phyloP scores from a whole-genome alignment of 257 asterid genomes.

The Craterostigma plantagineum region DNA sequence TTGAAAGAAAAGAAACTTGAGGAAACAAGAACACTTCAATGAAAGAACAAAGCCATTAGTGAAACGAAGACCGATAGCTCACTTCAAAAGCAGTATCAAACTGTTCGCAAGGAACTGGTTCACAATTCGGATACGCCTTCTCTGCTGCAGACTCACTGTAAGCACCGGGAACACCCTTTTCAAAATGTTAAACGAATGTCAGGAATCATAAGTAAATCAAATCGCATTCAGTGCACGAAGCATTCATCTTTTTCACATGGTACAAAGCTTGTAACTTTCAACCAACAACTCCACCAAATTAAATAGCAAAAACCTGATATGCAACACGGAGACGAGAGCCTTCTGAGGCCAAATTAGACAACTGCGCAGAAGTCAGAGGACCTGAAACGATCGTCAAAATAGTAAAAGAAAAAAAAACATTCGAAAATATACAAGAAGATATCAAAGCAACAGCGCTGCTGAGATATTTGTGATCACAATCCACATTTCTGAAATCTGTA shows the following conservation, averaged over 20 bases:
- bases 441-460: too few relatives aligned
- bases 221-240: constrained; percentile 6
- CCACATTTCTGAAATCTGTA: too few relatives aligned
- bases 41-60: constrained; percentile 1
- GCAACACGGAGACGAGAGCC: constrained; percentile 95
- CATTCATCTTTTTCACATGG: not conserved
- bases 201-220: constrained; percentile 3
- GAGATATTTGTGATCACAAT: too few relatives aligned
- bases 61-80: constrained; percentile 11
- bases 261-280: constrained; percentile 2
- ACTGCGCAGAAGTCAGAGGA: constrained; percentile 72
- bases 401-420: not conserved
- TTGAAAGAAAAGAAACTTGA: too few relatives aligned
- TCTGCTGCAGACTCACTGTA: constrained; percentile 92
- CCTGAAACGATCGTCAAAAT: constrained; percentile 21
- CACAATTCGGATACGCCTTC: constrained; percentile 96
- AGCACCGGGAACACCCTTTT: constrained; percentile 86
- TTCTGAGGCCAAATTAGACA: constrained; percentile 47
- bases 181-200: constrained; percentile 9
- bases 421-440: not conserved
- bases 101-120: constrained; percentile 96
- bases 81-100: constrained; percentile 92
- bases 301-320: constrained; percentile 52
- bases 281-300: constrained; percentile 2
- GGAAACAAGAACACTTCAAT: too few relatives aligned